Conservation (phyloP, 768 basidiomycete species). For the Boletus rufocinnamomeus region DNA sequence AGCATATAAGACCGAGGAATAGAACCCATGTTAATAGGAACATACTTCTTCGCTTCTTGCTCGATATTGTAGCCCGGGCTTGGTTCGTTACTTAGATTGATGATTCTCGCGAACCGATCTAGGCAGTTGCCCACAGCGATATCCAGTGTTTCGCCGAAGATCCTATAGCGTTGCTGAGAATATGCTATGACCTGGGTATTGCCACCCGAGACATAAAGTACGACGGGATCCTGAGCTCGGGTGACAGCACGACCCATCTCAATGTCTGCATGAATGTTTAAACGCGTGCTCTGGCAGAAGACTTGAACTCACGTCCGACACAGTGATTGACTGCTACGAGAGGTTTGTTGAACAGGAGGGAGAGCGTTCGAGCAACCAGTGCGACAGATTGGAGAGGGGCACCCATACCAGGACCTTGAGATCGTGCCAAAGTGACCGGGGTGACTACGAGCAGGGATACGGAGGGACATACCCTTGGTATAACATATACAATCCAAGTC, state of each 20-base stretch:
- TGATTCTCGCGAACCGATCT: constrained; percentile 94
- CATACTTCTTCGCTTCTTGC: constrained; percentile 86
- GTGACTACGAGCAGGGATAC: background rate
- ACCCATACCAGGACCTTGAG: constrained; percentile 96
- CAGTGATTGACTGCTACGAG: constrained; percentile 99
- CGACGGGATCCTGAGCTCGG: constrained; percentile 91
- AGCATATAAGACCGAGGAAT: constrained; percentile 1
- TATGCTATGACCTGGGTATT: constrained; percentile 99
- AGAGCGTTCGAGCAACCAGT: constrained; percentile 87
- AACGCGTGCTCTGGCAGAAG: background rate
- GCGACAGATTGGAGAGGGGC: constrained; percentile 95
- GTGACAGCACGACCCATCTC: constrained; percentile 98
- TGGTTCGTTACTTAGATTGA: constrained; percentile 93
- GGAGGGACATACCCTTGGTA: constrained; percentile 76
- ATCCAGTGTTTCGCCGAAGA: constrained; percentile 98
- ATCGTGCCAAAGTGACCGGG: constrained; percentile 1
- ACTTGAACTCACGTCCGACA: constrained; percentile 76
- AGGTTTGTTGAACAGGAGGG: constrained; percentile 86
- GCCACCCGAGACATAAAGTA: constrained; percentile 97
- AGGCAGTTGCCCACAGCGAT: constrained; percentile 99
- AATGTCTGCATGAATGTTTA: constrained; percentile 63
- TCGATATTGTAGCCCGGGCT: constrained; percentile 98
- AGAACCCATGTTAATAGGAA: background rate
- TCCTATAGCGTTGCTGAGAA: constrained; percentile 94
- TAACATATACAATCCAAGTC: constrained; percentile 95